Base-by-base conservation (phyloP, 768 basidiomycete genomes). In the Lactifluus subvellereus region DNA sequence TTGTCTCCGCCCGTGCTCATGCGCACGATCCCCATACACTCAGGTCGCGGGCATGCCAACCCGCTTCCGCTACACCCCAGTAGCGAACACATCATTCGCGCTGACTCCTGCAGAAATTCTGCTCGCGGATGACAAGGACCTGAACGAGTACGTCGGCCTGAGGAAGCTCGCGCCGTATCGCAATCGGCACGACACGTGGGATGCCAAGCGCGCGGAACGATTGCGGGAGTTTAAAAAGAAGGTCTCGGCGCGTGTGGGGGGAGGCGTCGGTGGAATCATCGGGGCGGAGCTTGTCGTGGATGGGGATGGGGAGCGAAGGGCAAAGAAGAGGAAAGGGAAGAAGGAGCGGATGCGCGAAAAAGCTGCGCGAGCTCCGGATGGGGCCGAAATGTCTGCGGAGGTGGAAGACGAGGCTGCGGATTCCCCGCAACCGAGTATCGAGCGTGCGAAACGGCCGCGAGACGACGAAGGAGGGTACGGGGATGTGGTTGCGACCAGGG, bases 141-240 rank as follows among this genome's bases (percentile, higher is more conserved):
- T 99, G 54, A 99, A 98, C 75, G 81, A 90, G 61, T 93, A 93
- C 74, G 82, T 96, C 75, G 84, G 88, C 49, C 78, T 98, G 69
- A 96, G 92, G 76, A 89, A 89, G 73, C 82, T 92, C 67, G 97
- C 96, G 16, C 92, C 97, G 6, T 98, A 98, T 73, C 85, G 91
- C 48, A 78, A 83, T 51, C 80, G 82, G 33, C 77, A 74, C 68
- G 74, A 70, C n/a, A 77, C 74, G 37, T 92, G 87, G 85, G 89
- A 89, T 69, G 74, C 78, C 38, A 80, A 77, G 43, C 81, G 90
- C 14, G 77, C 77, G 27, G 83, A 87, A 51, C 82, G 86, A 66
- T 77, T 96, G 50, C 78, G 80, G 69, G 89, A 94, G 63, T 79
- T 97, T 61, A 90, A 88, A 72, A 71, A 78, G 51, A 84, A 79